A percentile compares a stretch with the other conserved stretches of the same genome.
phyloP scores from a whole-genome alignment of 2,329 filamentous ascomycete genomes.

The Calonectria naviculata region DNA sequence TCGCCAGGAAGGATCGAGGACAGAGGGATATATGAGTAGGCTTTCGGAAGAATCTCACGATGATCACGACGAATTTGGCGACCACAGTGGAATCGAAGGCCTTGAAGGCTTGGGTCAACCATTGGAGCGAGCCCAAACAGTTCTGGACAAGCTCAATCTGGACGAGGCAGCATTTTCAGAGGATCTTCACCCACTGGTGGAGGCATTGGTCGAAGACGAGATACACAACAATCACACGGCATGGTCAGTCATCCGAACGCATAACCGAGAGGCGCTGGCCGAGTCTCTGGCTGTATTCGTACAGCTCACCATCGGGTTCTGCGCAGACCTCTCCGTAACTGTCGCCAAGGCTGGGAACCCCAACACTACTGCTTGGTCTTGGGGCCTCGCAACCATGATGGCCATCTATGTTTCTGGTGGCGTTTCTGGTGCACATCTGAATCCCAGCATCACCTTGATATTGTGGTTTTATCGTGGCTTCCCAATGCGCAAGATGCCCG shows the following conservation, averaged over 20 bases:
- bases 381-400: not conserved
- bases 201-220: not conserved
- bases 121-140: not conserved
- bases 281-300: not conserved
- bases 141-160: not conserved
- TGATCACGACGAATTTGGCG: not conserved
- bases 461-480: not conserved
- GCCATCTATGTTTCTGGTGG: not conserved
- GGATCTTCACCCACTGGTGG: not conserved
- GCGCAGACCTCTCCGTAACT: not conserved
- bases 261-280: not conserved
- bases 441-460: not conserved
- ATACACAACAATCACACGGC: not conserved
- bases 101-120: not conserved
- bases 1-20: not conserved
- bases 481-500: not conserved
- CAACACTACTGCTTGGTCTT: not conserved
- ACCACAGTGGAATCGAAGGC: not conserved
- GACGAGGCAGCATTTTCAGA: not conserved
- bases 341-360: not conserved
- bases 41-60: not conserved
- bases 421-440: not conserved
- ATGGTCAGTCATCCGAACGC: not conserved
- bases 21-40: not conserved
- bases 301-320: not conserved